These are phyloP conservation scores for Choanephora cucurbitarum DNA, from an alignment of 371 early-diverging fungal species.

Conservation along the genomic window DNA sequence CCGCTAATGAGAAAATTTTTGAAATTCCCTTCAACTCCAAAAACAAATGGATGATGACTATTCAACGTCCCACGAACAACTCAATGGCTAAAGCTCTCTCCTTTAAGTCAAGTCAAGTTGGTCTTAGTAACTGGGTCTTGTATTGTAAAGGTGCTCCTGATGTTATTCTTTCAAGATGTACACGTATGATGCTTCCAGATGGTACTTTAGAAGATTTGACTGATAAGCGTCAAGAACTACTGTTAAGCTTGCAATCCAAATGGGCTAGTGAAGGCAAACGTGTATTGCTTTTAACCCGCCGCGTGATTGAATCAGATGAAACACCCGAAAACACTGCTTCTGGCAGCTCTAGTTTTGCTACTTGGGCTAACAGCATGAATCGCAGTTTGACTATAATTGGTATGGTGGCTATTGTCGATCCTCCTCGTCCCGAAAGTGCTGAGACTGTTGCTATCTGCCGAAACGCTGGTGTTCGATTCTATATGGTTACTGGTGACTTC, in stretches of 20 bases:
- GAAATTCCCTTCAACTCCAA: conserved; percentile 73
- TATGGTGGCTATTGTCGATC: conserved; percentile 71
- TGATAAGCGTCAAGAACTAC: conserved; percentile 29
- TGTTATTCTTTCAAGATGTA: conserved; percentile 58
- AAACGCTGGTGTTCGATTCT: conserved; percentile 71
- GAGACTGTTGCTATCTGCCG: conserved; percentile 58
- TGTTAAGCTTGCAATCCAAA: conserved; percentile 48
- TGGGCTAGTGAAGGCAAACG: conserved; percentile 71
- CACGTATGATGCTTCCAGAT: conserved; percentile 40
- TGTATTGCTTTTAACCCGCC: conserved; percentile 61
- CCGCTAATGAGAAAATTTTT: conserved; percentile 43
- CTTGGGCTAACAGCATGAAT: conserved; percentile 30
- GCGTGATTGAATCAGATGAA: conserved; percentile 31
- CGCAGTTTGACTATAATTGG: conserved; percentile 58
- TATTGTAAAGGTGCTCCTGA: conserved; percentile 84
- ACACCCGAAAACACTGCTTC: conserved; percentile 18
- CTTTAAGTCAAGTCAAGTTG: conserved; percentile 11
- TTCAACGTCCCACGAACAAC: conserved; percentile 29
- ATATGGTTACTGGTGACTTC: conserved; percentile 81
- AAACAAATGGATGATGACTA: conserved; percentile 71
- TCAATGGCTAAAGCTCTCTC: conserved; percentile 33
- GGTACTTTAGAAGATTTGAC: conserved; percentile 48
- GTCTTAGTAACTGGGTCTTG: conserved; percentile 35
- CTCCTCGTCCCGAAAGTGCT: conserved; percentile 69
- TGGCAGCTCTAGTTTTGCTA: conserved; percentile 30